phyloP scores from a whole-genome alignment of 768 basidiomycete genomes.

The Tulasnella sp. region DNA sequence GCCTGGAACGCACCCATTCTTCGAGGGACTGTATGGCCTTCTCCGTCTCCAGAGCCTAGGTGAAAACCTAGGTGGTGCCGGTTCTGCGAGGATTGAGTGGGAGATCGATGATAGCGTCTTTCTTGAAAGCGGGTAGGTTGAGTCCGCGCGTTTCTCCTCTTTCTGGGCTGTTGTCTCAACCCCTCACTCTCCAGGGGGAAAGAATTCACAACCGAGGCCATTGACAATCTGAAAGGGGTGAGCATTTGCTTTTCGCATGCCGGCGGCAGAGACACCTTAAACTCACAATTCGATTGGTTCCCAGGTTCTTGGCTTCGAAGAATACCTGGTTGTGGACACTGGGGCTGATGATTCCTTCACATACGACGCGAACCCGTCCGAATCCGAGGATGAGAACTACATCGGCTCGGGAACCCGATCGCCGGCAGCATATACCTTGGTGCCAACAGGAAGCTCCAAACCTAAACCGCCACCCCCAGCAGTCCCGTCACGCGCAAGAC shows the following conservation, averaged over 20 bases:
- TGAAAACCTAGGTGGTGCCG: slow-evolving; percentile 72
- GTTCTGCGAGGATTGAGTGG: slow-evolving; percentile 67
- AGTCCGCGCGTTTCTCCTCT: neutral
- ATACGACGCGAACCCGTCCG: neutral
- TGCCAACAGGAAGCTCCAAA: neutral
- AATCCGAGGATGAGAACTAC: slow-evolving; percentile 6
- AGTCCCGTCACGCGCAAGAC: slow-evolving; percentile 7
- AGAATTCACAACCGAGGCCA: slow-evolving; percentile 89
- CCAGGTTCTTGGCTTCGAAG: slow-evolving; percentile 68
- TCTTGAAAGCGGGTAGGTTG: slow-evolving; percentile 82
- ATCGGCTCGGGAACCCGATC: neutral
- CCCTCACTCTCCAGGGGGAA: slow-evolving; percentile 54
- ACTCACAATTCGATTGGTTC: slow-evolving; percentile 3
- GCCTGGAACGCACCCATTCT: slow-evolving; percentile 87
- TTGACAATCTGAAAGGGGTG: slow-evolving; percentile 84
- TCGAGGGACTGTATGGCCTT: slow-evolving; percentile 65
- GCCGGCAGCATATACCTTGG: neutral
- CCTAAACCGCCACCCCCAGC: slow-evolving; percentile 2
- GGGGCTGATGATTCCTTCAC: neutral
- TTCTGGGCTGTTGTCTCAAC: slow-evolving; percentile 14
- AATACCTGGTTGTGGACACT: slow-evolving; percentile 32
- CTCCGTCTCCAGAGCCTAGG: slow-evolving; percentile 77
- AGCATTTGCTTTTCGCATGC: slow-evolving; percentile 29
- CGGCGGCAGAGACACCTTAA: neutral
- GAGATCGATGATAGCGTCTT: slow-evolving; percentile 92